Percentiles rank a stretch among this genome's conserved stretches.
These are phyloP conservation scores for Curvularia verruculosa DNA, from an alignment of 2,329 filamentous ascomycete species.

Conservation along the genomic window DNA sequence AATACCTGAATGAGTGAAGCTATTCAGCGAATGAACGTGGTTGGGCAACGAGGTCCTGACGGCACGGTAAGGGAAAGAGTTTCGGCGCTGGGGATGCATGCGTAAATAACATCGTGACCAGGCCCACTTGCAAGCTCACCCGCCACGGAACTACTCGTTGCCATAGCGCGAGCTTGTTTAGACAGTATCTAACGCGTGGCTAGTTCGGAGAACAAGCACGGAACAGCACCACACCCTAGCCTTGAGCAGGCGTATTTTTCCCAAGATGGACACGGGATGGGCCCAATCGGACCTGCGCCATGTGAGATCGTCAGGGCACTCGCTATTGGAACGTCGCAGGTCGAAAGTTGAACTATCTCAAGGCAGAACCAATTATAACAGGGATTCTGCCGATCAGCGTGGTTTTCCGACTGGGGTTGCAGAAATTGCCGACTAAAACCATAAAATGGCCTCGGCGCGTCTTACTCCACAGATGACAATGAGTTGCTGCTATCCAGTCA, in stretches of 20 bases:
- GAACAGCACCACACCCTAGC: conserved; percentile 31
- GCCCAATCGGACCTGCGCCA: conserved; percentile 38
- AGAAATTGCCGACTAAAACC: conserved; percentile 32
- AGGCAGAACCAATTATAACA: conserved; percentile 41
- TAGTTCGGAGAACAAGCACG: conserved; percentile 36
- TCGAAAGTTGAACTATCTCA: conserved; percentile 35
- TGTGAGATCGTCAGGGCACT: conserved; percentile 43
- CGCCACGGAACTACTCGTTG: conserved; percentile 44
- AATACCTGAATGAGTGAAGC: conserved; percentile 51
- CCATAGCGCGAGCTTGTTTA: conserved; percentile 40
- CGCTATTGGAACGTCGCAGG: conserved; percentile 32
- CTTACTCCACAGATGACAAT: conserved; percentile 6
- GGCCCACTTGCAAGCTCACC: conserved; percentile 37
- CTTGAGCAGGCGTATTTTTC: conserved; percentile 26
- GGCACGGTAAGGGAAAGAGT: conserved; percentile 36
- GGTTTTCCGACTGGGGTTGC: conserved; percentile 15
- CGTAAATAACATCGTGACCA: conserved; percentile 47
- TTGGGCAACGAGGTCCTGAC: conserved; percentile 45
- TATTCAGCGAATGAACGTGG: conserved; percentile 48
- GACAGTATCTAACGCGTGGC: conserved; percentile 43
- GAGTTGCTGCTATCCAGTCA: conserved; percentile 12
- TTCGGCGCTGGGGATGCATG: conserved; percentile 41
- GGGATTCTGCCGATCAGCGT: conserved; percentile 27
- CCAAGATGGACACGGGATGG: conserved; percentile 27
- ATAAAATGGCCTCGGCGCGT: conserved; percentile 20